phyloP scores from a whole-genome alignment of 352 stramenopile species.

The Globisporangium polare region DNA sequence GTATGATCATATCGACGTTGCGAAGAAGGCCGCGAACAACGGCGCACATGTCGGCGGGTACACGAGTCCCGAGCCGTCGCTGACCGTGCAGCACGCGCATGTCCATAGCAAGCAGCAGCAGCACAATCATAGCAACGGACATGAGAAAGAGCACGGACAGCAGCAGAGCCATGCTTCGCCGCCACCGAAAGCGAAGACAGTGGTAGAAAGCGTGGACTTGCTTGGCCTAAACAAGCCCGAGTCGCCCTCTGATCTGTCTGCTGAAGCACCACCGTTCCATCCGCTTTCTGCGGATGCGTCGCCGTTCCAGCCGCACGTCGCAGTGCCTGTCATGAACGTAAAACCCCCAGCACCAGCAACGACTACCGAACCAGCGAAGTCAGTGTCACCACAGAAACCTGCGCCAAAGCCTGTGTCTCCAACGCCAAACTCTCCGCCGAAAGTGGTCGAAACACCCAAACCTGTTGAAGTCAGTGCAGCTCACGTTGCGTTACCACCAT shows the following conservation, averaged over 20 bases:
- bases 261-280: background rate
- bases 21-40: slow-evolving; percentile 26
- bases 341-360: slow-evolving; percentile 10
- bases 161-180: slow-evolving; percentile 11
- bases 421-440: background rate
- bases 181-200: background rate
- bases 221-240: slow-evolving; percentile 34
- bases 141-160: background rate
- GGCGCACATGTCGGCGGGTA: slow-evolving; percentile 18
- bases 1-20: slow-evolving; percentile 22
- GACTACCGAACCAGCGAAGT: background rate
- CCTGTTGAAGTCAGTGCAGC: slow-evolving; percentile 8
- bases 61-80: slow-evolving; percentile 20
- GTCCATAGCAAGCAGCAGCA: background rate
- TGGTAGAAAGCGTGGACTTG: slow-evolving; percentile 41
- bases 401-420: background rate
- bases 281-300: background rate
- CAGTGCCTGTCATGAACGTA: background rate
- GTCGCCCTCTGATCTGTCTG: background rate
- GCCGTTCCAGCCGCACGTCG: slow-evolving; percentile 1
- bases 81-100: background rate
- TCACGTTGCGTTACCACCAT: slow-evolving; percentile 7
- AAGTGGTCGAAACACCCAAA: background rate
- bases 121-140: background rate
- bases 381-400: background rate